Percentiles rank a stretch among this genome's conserved stretches.
Conservation (phyloP, 805 yeast genomes). For the Candida schatavii region DNA sequence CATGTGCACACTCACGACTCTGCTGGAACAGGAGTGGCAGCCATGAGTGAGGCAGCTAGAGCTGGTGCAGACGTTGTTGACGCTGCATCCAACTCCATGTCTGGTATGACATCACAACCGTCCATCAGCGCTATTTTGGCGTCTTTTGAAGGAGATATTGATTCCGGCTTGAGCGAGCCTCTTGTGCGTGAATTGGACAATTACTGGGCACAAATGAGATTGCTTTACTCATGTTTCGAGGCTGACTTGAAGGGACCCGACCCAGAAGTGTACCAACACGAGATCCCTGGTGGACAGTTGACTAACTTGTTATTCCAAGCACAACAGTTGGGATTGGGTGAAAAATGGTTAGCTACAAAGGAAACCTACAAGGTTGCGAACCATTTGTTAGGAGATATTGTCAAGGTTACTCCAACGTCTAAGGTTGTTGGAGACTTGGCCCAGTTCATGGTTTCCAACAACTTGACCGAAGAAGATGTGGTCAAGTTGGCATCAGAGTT, state of each 20-base stretch:
- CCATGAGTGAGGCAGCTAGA: constrained; percentile 88
- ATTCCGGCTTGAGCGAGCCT: constrained; percentile 65
- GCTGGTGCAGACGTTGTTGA: constrained; percentile 99
- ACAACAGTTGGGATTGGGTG: constrained; percentile 96
- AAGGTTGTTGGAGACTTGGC: constrained; percentile 99
- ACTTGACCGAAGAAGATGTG: constrained; percentile 82
- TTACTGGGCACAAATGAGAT: constrained; percentile 99
- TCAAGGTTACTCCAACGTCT: constrained; percentile 99
- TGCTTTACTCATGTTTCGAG: constrained; percentile 93
- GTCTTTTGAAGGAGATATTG: constrained; percentile 81
- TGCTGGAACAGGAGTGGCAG: constrained; percentile 98
- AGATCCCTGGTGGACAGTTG: constrained; percentile 99
- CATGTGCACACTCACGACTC: constrained; percentile 99
- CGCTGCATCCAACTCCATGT: constrained; percentile 95
- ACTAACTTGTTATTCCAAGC: constrained; percentile 98
- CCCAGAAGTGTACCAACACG: constrained; percentile 98
- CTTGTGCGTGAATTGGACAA: constrained; percentile 81
- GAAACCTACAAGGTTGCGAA: constrained; percentile 92
- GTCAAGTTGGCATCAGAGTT: constrained; percentile 80
- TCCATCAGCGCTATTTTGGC: constrained; percentile 91
- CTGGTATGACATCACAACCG: constrained; percentile 98
- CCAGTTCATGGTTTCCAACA: constrained; percentile 98
- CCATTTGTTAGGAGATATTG: constrained; percentile 88
- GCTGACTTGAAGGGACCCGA: constrained; percentile 99
- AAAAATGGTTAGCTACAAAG: constrained; percentile 95